A percentile compares a stretch with the other conserved stretches of the same genome.
phyloP scores from a whole-genome alignment of 495 filamentous ascomycete species.

The Penicillium paxilli region DNA sequence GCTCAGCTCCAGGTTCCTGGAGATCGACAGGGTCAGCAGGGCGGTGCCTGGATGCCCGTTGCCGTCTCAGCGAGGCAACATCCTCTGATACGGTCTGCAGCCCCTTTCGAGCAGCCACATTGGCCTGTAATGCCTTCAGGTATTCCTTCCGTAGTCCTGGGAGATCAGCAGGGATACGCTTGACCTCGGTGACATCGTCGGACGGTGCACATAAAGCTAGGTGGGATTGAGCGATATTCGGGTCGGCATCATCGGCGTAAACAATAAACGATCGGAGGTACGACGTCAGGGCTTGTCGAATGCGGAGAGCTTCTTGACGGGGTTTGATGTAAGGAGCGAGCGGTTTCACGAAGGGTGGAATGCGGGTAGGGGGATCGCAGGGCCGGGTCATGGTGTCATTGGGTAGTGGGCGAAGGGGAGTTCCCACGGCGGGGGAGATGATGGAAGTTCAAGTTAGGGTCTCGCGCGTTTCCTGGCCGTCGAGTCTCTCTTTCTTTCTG shows the following conservation, averaged over 20 bases:
- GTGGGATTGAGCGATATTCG: constrained; percentile 29
- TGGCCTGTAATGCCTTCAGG: constrained; percentile 57
- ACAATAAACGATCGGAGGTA: constrained; percentile 44
- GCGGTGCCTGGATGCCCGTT: constrained; percentile 9
- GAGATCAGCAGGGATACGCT: constrained; percentile 38
- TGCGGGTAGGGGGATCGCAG: constrained; percentile 28
- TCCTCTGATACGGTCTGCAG: constrained; percentile 37
- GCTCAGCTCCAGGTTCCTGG: constrained; percentile 31
- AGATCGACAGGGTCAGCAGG: constrained; percentile 22
- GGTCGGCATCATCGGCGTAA: constrained; percentile 32
- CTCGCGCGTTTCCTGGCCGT: no score
- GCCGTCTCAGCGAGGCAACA: constrained; percentile 20
- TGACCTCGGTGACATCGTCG: constrained; percentile 36
- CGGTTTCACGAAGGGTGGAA: constrained; percentile 41
- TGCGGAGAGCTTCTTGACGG: constrained; percentile 45
- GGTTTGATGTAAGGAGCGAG: constrained; percentile 47
- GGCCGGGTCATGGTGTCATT: constrained; percentile 27
- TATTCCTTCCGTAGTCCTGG: constrained; percentile 51
- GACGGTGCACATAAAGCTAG: constrained; percentile 37
- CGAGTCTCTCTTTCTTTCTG: no score
- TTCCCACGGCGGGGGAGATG: neutral
- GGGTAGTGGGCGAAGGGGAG: constrained; percentile 4
- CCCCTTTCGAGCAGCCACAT: constrained; percentile 53
- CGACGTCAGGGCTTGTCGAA: constrained; percentile 44
- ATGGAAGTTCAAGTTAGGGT: neutral